These are phyloP conservation scores for Boechera retrofracta DNA, from an alignment of 345 rosid species.

Conservation along the genomic window DNA sequence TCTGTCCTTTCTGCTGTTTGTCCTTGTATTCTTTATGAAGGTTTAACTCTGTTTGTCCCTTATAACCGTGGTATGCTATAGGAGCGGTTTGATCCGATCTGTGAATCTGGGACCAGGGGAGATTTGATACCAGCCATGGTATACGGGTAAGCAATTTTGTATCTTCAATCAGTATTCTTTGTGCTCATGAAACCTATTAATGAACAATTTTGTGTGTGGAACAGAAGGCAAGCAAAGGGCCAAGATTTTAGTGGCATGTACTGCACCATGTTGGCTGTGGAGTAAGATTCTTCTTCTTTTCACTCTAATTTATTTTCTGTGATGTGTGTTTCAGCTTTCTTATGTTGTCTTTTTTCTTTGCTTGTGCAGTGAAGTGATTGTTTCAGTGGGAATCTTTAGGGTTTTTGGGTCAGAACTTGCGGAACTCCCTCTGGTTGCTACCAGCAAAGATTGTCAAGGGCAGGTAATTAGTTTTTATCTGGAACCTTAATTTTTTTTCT, in stretches of 20 bases:
- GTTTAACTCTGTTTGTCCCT: constrained; percentile 29
- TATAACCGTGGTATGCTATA: constrained; percentile 39
- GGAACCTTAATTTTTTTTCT: not conserved
- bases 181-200: constrained; percentile 8
- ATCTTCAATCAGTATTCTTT: constrained; percentile 1
- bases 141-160: constrained; percentile 62
- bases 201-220: constrained; percentile 31
- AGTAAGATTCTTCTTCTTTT: constrained; percentile 57
- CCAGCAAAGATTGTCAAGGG: constrained; percentile 68
- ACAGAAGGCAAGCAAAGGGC: constrained; percentile 61
- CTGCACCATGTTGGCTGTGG: constrained; percentile 75
- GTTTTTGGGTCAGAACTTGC: constrained; percentile 86
- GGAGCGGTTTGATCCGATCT: constrained; percentile 93
- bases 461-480: constrained; percentile 47
- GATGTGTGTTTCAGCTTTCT: not conserved
- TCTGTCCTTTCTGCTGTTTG: not conserved
- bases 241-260: constrained; percentile 91
- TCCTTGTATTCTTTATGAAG: constrained; percentile 5
- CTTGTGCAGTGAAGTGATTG: constrained; percentile 73
- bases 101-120: constrained; percentile 58
- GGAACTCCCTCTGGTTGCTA: constrained; percentile 93
- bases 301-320: not conserved
- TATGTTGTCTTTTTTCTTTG: not conserved
- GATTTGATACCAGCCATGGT: constrained; percentile 92
- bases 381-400: constrained; percentile 78